Percentiles rank a stretch among this genome's conserved stretches.
These are phyloP conservation scores for Cladophialophora psammophila DNA, from an alignment of 2,329 filamentous ascomycete genomes.

Conservation along the genomic window DNA sequence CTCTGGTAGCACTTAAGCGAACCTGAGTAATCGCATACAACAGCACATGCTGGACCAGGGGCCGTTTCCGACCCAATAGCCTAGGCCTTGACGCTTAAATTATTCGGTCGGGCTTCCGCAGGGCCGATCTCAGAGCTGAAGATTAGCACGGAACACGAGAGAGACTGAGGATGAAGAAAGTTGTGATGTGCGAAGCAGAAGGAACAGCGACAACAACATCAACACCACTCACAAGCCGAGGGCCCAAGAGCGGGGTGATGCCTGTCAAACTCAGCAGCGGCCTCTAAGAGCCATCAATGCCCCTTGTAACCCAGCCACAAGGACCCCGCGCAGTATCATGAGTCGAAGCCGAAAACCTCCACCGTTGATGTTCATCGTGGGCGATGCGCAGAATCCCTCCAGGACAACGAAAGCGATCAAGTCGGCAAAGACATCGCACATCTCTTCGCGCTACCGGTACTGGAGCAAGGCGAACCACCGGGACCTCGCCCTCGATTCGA, in stretches of 20 bases:
- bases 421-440: slow-evolving; percentile 26
- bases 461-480: slow-evolving; percentile 28
- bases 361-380: slow-evolving; percentile 30
- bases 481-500: slow-evolving; percentile 21
- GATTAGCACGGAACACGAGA: background rate
- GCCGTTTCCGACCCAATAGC: background rate
- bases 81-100: background rate
- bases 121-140: background rate
- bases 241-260: background rate
- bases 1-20: too few species aligned
- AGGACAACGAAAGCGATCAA: slow-evolving; percentile 13
- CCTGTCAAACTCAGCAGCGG: background rate
- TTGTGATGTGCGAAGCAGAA: background rate
- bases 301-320: background rate
- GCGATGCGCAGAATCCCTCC: slow-evolving; percentile 18
- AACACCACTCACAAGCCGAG: background rate
- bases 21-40: too few species aligned
- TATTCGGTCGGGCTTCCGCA: background rate
- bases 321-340: slow-evolving; percentile 9
- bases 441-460: slow-evolving; percentile 21
- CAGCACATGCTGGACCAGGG: background rate
- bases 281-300: too few species aligned
- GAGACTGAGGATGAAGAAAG: background rate
- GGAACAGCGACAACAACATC: background rate
- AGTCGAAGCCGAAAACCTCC: slow-evolving; percentile 15